These are phyloP conservation scores for Inga oerstediana DNA, from an alignment of 306 rosid species.

Conservation along the genomic window DNA sequence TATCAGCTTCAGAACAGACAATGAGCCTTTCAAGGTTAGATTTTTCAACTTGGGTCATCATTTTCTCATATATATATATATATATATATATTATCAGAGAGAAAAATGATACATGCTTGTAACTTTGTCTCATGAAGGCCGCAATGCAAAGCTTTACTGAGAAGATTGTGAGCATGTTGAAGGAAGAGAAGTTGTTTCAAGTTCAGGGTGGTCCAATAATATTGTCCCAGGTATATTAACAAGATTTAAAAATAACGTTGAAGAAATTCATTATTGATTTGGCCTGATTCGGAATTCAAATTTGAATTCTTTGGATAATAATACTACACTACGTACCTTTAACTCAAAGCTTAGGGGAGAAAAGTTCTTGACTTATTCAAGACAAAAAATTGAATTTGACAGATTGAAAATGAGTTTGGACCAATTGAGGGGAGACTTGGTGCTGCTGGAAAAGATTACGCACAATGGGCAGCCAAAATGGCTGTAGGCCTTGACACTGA, in stretches of 20 bases:
- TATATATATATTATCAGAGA: not conserved
- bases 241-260: not conserved
- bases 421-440: slow-evolving; percentile 92
- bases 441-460: slow-evolving; percentile 83
- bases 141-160: slow-evolving; percentile 86
- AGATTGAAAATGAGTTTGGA: slow-evolving; percentile 96
- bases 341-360: not conserved
- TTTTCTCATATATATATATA: not conserved
- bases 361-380: not conserved
- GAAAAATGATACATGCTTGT: not conserved
- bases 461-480: slow-evolving; percentile 93
- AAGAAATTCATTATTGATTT: not conserved
- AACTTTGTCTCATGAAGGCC: slow-evolving; percentile 49
- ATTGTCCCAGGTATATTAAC: slow-evolving; percentile 69
- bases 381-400: slow-evolving; percentile 27
- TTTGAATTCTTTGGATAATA: not conserved
- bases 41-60: not conserved
- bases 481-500: slow-evolving; percentile 86
- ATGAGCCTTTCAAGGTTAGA: slow-evolving; percentile 85
- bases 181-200: slow-evolving; percentile 80
- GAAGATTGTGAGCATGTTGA: slow-evolving; percentile 85
- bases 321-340: not conserved
- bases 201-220: slow-evolving; percentile 96
- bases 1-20: slow-evolving; percentile 86
- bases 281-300: not conserved